Base-by-base conservation (phyloP, 2,329 filamentous ascomycete genomes). In the Exserohilum rostratum region DNA sequence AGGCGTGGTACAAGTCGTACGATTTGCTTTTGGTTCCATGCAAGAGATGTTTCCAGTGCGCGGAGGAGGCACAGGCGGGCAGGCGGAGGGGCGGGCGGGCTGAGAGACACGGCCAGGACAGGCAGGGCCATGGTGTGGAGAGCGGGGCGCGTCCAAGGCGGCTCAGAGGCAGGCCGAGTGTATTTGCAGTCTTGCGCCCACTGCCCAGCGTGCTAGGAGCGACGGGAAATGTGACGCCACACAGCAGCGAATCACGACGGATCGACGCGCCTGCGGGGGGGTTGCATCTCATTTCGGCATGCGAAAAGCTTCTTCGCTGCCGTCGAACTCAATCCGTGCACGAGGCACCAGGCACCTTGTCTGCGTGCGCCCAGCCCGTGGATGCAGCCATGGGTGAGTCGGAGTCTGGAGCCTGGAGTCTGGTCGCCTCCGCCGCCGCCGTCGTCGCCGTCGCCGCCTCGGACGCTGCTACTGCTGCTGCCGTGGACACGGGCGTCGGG, bases 291-390 rank as follows among this genome's bases (percentile, higher is more conserved):
- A 43, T 57, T 55, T 52, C 40, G 51, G 49, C 50, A 39, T 42
- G 30, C 43, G 35, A 22, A 62, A 58, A 57, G 55, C 60, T 62
- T 58, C 50, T 48, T 33, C 39, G 43, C 35, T 50, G 48, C 40
- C 42, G 46, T 52, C 50, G 50, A 52, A 52, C 50, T 31, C 50
- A 29, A 42, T 45, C 48, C 40, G 53, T 46, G 47, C 53, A 29
- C 39, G 25, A 43, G 22, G 22, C 22, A 25, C 37, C 13, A n/a
- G 20, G 46, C 43, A 42, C 22, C 39, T 42, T 34, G 40, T 7
- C 39, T 42, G 38, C 39, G 17, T 15, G 33, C 33, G 12, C 3
- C 33, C 2, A 15, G 17, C 15, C 34, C 11, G 34, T n/a, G n/a
- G n/a, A n/a, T n/a, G n/a, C n/a, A n/a, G n/a, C n/a, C n/a, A n/a